A percentile compares a stretch with the other conserved stretches of the same genome.
phyloP scores from a whole-genome alignment of 2,329 filamentous ascomycete species.

The Scorias spongiosa region DNA sequence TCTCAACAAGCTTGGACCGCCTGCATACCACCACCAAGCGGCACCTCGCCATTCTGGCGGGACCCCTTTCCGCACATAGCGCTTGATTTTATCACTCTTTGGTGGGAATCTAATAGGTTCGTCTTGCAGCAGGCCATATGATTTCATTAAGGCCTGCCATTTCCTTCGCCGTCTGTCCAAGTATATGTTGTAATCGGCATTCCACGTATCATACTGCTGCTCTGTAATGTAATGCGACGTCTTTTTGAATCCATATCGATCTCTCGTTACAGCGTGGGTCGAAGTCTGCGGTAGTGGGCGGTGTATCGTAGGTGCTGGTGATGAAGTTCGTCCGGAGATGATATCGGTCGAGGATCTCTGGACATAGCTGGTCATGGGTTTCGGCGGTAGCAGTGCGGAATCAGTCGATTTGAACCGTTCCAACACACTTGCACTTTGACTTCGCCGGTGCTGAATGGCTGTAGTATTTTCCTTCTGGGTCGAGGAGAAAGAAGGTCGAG shows the following conservation, averaged over 20 bases:
- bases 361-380: conserved; percentile 1
- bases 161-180: conserved; percentile 61
- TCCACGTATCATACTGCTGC: conserved; percentile 71
- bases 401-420: conserved; percentile 7
- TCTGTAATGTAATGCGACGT: conserved; percentile 62
- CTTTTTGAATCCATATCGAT: conserved; percentile 89
- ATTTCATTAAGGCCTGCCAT: conserved; percentile 65
- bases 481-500: conserved; percentile 3
- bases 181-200: conserved; percentile 57
- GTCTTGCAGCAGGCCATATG: conserved; percentile 57
- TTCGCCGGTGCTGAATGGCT: conserved; percentile 13
- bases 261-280: conserved; percentile 34
- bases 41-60: conserved; percentile 88
- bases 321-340: conserved; percentile 1
- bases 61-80: conserved; percentile 84
- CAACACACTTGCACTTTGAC: conserved; percentile 19
- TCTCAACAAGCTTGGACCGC: conserved; percentile 63
- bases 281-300: neutral
- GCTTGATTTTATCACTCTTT: conserved; percentile 67
- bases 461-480: conserved; percentile 2
- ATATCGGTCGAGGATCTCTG: conserved; percentile 1
- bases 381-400: conserved; percentile 3
- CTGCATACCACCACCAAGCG: conserved; percentile 94
- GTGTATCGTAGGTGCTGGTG: neutral
- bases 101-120: conserved; percentile 65